Base-by-base conservation (phyloP, 1,284 basidiomycete genomes). In the Bothia castanella region DNA sequence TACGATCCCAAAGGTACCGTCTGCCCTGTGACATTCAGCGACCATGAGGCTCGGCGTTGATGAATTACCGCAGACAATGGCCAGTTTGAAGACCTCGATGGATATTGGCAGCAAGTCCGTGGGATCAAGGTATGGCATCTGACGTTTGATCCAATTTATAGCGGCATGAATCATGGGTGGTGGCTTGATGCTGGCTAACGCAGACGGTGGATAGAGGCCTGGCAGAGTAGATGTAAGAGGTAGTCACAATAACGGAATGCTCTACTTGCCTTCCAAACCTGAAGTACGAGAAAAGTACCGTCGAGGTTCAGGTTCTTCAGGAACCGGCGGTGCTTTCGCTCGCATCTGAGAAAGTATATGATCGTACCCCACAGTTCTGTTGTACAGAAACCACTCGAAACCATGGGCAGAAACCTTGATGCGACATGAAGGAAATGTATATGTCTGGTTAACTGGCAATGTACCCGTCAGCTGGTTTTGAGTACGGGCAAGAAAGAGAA, bases 371-470 rank as follows among this genome's bases (percentile, higher is more conserved):
- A 89, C 80, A 2, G 90, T 94, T 48, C 85, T 76, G 68, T 97
- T 97, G 70, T 91, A 96, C 42, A 96, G 67, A 68, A 91, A 91
- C 83, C 88, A 91, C 69, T 97, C 92, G 32, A 93, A 75, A 19
- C 94, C 94, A 58, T 94, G 82, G 5, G 89, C 63, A 8, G 83
- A 83, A 23, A 92, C 66, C 45, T 87, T 83, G 35, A 96, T 80
- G 38, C 93, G 85, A 61, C 91, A 93, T 31, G 83, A 80, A 34
- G 82, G 72, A 23, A 78, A 67, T 17, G 66, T 54, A 25, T 66
- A 63, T 27, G 64, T 56, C 52, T 70, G 62, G 58, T 71, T 67
- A 11, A 67, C 72, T 74, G 52, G 36, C 29, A 39, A 4, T 14
- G 35, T 9, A 20, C 37, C 27, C n/a, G 31, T 67, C 27, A 53